Conservation (phyloP, 208 protist species). For the Crithidia expoeki region DNA sequence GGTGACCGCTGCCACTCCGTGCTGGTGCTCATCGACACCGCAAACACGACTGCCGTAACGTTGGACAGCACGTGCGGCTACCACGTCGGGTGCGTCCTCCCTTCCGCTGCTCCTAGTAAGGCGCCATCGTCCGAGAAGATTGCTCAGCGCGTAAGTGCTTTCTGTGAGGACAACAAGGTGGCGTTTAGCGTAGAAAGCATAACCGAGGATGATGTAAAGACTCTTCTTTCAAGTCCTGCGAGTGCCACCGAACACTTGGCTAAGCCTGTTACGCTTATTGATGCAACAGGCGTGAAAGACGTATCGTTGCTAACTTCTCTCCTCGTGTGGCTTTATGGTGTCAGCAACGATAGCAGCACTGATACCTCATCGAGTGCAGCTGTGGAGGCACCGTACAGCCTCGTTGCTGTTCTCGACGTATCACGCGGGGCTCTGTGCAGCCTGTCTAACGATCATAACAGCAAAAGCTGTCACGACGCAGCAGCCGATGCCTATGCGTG, state of each 20-base stretch:
- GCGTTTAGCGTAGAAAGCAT: neutral
- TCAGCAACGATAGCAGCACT: too few relatives aligned
- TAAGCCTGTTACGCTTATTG: slow-evolving; percentile 1
- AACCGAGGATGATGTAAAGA: neutral
- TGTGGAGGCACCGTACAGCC: slow-evolving; percentile 14
- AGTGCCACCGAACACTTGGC: neutral
- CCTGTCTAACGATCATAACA: slow-evolving; percentile 1
- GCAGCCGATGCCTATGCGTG: slow-evolving; percentile 24
- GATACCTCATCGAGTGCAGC: slow-evolving; percentile 4
- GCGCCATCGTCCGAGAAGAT: neutral
- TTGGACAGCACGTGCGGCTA: slow-evolving; percentile 11
- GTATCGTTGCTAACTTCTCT: neutral
- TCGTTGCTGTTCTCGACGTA: slow-evolving; percentile 27
- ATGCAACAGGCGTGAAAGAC: neutral
- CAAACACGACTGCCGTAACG: neutral
- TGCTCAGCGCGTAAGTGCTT: neutral
- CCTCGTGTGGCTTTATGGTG: slow-evolving; percentile 19
- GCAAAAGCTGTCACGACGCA: neutral
- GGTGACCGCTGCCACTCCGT: slow-evolving; percentile 40
- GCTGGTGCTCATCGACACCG: slow-evolving; percentile 29
- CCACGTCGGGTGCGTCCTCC: slow-evolving; percentile 31
- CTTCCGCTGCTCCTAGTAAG: neutral
- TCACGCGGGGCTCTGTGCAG: slow-evolving; percentile 8
- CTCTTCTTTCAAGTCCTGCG: neutral
- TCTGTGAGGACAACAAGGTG: slow-evolving; percentile 11